Evolutionary conservation across 2,329 filamentous ascomycete species (phyloP), one percentile per base, ranked within the genome.

Genomic region (Colletotrichum spaethianum): DNA sequence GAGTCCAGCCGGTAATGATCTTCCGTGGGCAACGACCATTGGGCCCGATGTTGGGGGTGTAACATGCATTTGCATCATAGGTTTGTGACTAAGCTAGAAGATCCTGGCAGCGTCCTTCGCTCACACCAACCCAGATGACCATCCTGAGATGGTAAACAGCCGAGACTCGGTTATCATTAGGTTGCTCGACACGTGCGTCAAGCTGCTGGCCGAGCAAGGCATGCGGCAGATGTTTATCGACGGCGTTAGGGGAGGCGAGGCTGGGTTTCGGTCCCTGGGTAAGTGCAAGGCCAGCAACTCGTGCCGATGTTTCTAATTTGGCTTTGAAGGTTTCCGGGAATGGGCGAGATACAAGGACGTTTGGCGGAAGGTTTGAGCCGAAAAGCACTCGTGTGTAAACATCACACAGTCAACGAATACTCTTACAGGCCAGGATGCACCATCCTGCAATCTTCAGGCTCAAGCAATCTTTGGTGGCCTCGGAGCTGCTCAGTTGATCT

Each of bases 321-420:
- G 52, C 14, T 26, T 36, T 8, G 9, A 56, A 91, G 89, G 89
- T 16, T 91, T 90, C 75, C 83, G 83, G 70, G 87, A 87, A 78
- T 91, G 89, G 89, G 87, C 89, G 57, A 82, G 80, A 74, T 91
- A 91, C 76, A 84, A 80, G 78, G 88, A 90, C 66, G 80, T 88
- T 23, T 91, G 88, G 88, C 67, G 61, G 44, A 73, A 73, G 67
- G 50, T 71, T 28, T 71, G 31, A 72, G 66, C 28, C 42, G 23
- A 71, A 28, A 33, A 44, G 26, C 38, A 42, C 36, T 44, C 57
- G 36, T 38, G 42, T 46, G 23, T 57, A 26, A 26, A 33, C 11
- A 42, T 33, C 31, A 38, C 23, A 44, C 36, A 44, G 57, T 53
- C 50, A 62, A 38, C 50, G n/a, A 36, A 14, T n/a, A 14, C 20